Base-by-base conservation (phyloP, 73 alveolate genomes). In the Paramecium sexaurelia region DNA sequence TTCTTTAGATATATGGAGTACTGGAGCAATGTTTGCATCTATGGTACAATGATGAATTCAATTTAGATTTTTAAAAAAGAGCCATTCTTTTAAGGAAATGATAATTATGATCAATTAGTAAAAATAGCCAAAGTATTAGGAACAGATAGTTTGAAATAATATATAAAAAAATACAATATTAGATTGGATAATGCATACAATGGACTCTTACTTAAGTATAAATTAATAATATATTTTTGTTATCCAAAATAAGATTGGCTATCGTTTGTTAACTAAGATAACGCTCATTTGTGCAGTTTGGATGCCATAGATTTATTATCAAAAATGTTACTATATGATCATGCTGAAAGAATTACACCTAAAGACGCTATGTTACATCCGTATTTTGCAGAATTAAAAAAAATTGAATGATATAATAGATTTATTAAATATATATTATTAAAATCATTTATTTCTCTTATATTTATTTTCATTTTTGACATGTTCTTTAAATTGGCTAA, bases 21-120 rank as follows among this genome's bases (percentile, higher is more conserved):
- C 96, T 10, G 99, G 99, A 6, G 95, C 98, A 55, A 96, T 96
- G 98, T 89, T 96, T 85, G 98, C 98, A 26, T 98, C 98, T 6
- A 96, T 96, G 98, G 97, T 93, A 35, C 90, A 92, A 8, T 7
- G 40, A 66, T 27, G 40, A 69, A 68, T 9, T 36, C 3, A 71
- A 71, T 43, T 24, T 39, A 95, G 99, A 98, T 98, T 85, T 97
- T 98, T 85, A 98, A 96, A 86, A 95, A 95, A 68, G 99, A 98
- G 85, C 99, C 99, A 36, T 97, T 98, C 96, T 98, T 98, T 92
- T 98, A 98, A 78, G 99, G 99, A 39, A 94, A 93, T 37, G 99
- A 98, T 95, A 98, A 98, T 92, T 95, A 98, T 61, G 99, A 98
- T 93, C 98, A 98, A 85, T 94, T 98, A 71, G 96, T 97, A 55